These are phyloP conservation scores for Pulveroboletus sp. DNA, from an alignment of 768 basidiomycete genomes.

Conservation along the genomic window DNA sequence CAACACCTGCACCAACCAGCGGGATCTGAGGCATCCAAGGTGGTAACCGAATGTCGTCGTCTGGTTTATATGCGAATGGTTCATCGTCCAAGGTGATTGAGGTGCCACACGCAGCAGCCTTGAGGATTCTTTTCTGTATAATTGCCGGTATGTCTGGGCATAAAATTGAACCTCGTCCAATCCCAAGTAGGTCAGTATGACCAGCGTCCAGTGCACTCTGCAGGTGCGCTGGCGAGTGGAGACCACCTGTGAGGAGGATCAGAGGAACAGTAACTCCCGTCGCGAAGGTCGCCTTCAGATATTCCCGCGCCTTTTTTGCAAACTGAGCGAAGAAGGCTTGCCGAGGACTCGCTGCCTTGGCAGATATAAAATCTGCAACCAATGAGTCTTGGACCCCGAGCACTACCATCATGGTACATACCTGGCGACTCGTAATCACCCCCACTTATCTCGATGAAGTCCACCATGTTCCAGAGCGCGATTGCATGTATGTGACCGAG, in stretches of 20 bases:
- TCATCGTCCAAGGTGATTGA: slow-evolving; percentile 19
- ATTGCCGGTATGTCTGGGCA: slow-evolving; percentile 54
- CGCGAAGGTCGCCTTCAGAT: slow-evolving; percentile 35
- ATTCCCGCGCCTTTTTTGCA: slow-evolving; percentile 48
- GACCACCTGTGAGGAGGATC: slow-evolving; percentile 77
- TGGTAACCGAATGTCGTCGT: slow-evolving; percentile 17
- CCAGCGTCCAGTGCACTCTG: slow-evolving; percentile 44
- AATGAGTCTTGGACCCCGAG: background rate
- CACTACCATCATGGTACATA: slow-evolving; percentile 22
- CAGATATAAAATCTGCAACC: slow-evolving; percentile 41
- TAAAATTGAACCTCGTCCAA: slow-evolving; percentile 63
- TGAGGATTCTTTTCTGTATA: slow-evolving; percentile 24
- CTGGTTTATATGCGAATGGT: slow-evolving; percentile 40
- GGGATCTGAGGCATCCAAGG: slow-evolving; percentile 42
- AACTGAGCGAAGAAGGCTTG: slow-evolving; percentile 75
- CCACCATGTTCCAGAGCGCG: slow-evolving; percentile 59
- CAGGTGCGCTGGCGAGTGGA: slow-evolving; percentile 56
- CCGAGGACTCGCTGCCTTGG: slow-evolving; percentile 32
- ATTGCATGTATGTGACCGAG: slow-evolving; percentile 58
- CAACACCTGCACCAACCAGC: slow-evolving; percentile 60
- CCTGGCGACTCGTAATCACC: slow-evolving; percentile 82
- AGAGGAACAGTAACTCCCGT: slow-evolving; percentile 40
- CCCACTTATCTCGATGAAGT: slow-evolving; percentile 86
- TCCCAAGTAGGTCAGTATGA: slow-evolving; percentile 72
- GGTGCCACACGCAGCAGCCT: background rate